Base-by-base conservation (phyloP, 2,329 filamentous ascomycete species). In the Colletotrichum tanaceti region DNA sequence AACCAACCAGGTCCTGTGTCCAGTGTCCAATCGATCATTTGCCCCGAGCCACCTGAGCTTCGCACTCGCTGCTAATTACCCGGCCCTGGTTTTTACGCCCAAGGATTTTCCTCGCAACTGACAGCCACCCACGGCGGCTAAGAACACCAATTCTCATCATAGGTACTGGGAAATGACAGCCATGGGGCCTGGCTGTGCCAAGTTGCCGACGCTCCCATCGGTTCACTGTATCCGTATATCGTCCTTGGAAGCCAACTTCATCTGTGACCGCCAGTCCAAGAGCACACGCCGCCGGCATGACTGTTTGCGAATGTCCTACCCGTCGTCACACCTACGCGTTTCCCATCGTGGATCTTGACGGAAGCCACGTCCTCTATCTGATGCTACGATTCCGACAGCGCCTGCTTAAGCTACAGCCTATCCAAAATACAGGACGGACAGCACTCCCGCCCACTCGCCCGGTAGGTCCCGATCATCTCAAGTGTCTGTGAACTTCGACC, bases 31-130 rank as follows among this genome's bases (percentile, higher is more conserved):
- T 52, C 35, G n/a, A 39, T 24, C 13, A 22, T 22, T 39, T 61
- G 38, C 55, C 49, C 38, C 22, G 62, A 65, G 55, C 62, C 55
- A 61, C 62, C 62, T 60, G 57, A 63, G 59, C 50, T 58, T 60
- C 62, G 50, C 44, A 28, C 41, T 61, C 35, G 43, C 10, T 49
- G 44, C 62, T 57, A 60, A 69, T 69, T 65, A 69, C 50, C 50
- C 55, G 22, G 50, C 32, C 63, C 63, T 49, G 9, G 39, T 52
- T 41, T 41, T 58, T 68, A 59, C 16, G 9, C 47, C 35, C 47
- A 59, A 53, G 32, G 41, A 59, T 65, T 66, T 39, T 52, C 35
- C 28, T 68, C 24, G 38, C 49, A 66, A 57, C 28, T 57, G 49
- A 46, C 55, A 39, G 44, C 62, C 57, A 39, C 20, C 11, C 43